Evolutionary conservation across 208 protist genomes (phyloP).

Genomic region (Leishmania major): DNA sequence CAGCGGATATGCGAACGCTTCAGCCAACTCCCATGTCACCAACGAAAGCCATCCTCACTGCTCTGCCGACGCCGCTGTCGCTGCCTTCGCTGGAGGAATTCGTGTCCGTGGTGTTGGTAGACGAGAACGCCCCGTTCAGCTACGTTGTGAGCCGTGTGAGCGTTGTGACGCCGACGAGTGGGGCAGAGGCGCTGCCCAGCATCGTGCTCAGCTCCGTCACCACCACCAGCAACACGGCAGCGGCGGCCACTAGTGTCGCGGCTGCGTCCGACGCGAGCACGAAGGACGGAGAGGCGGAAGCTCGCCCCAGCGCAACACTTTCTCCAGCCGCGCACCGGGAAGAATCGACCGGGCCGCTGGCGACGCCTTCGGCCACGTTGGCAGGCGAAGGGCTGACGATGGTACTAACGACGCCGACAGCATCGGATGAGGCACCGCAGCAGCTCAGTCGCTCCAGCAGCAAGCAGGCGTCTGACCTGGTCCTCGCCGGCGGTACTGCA

Average conservation of each 20-base stretch:
- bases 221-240: background rate
- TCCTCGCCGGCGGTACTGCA: background rate
- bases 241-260: background rate
- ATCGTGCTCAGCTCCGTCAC: conserved; percentile 15
- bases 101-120: conserved; percentile 65
- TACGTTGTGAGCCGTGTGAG: conserved; percentile 59
- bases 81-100: conserved; percentile 66
- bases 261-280: background rate
- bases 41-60: background rate
- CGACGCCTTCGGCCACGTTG: background rate
- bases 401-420: background rate
- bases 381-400: background rate
- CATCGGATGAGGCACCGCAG: background rate
- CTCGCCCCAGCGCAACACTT: background rate
- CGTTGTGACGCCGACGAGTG: conserved; percentile 41
- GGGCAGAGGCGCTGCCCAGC: conserved; percentile 24
- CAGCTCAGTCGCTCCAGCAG: background rate
- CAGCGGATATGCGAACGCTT: conserved; percentile 2
- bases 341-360: background rate
- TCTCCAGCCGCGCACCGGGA: background rate
- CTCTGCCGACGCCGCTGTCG: conserved; percentile 20
- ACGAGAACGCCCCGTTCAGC: conserved; percentile 78
- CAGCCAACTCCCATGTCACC: background rate
- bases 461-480: conserved; percentile 1
- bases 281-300: background rate